Evolutionary conservation across 2,329 filamentous ascomycete genomes (phyloP).

Genomic region (Phialophora tarda): DNA sequence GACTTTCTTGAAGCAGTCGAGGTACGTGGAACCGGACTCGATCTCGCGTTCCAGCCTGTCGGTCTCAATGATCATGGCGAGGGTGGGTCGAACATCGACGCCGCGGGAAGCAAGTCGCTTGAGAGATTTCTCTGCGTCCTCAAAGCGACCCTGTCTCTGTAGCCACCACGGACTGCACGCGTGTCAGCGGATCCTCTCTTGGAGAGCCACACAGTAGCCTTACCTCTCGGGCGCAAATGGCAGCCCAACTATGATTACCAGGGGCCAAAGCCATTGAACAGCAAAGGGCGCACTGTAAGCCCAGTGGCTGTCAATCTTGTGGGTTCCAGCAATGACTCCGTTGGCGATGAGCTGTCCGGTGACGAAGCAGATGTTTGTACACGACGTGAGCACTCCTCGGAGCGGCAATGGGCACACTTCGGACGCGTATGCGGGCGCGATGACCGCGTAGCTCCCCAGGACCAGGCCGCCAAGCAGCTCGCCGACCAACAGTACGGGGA

Average conservation of each 20-base stretch:
- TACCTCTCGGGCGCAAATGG: conserved; percentile 48
- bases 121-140: conserved; percentile 48
- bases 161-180: conserved; percentile 46
- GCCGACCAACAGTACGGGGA: conserved; percentile 52
- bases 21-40: conserved; percentile 45
- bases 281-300: conserved; percentile 54
- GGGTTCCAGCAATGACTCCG: conserved; percentile 44
- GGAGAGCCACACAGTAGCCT: not conserved
- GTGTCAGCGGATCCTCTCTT: not conserved
- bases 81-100: conserved; percentile 50
- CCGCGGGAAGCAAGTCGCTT: conserved; percentile 45
- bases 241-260: conserved; percentile 46
- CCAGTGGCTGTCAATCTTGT: conserved; percentile 48
- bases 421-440: conserved; percentile 55
- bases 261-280: conserved; percentile 51
- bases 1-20: conserved; percentile 52
- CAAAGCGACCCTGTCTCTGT: conserved; percentile 45
- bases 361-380: conserved; percentile 58
- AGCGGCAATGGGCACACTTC: conserved; percentile 52
- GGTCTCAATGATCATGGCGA: conserved; percentile 52
- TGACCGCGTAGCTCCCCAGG: conserved; percentile 56
- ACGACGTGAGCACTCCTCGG: conserved; percentile 57
- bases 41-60: conserved; percentile 49
- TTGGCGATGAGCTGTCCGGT: conserved; percentile 47
- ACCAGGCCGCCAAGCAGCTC: conserved; percentile 56